Conservation (phyloP, 1,139 yeast species). For the Eremothecium sinecaudum region DNA sequence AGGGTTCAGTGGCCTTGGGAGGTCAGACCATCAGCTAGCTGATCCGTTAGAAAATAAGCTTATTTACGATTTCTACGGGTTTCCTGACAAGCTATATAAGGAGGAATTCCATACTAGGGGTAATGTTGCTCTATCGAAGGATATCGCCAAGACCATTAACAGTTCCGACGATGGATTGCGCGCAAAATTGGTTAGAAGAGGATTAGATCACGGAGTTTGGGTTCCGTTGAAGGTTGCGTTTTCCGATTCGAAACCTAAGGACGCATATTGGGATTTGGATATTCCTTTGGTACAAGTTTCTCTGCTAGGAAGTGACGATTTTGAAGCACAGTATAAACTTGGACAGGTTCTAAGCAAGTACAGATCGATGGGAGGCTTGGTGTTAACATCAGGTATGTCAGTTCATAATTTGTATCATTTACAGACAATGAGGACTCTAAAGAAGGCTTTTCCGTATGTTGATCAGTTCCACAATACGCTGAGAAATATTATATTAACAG, state of each 20-base stretch:
- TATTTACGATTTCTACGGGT: slow-evolving; percentile 66
- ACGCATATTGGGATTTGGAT: slow-evolving; percentile 34
- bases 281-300: slow-evolving; percentile 63
- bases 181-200: slow-evolving; percentile 41
- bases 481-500: slow-evolving; percentile 31
- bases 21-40: neutral
- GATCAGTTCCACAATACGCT: slow-evolving; percentile 42
- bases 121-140: slow-evolving; percentile 37
- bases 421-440: slow-evolving; percentile 17
- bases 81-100: slow-evolving; percentile 53
- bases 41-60: slow-evolving; percentile 28
- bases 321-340: slow-evolving; percentile 41
- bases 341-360: slow-evolving; percentile 48
- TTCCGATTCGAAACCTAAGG: slow-evolving; percentile 33
- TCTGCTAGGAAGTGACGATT: slow-evolving; percentile 38
- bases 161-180: slow-evolving; percentile 35
- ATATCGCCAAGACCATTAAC: slow-evolving; percentile 36
- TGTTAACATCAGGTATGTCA: slow-evolving; percentile 66
- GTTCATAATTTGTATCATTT: slow-evolving; percentile 65
- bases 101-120: slow-evolving; percentile 49
- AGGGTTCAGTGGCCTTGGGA: neutral
- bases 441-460: slow-evolving; percentile 39
- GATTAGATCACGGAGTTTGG: slow-evolving; percentile 79
- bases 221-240: slow-evolving; percentile 70
- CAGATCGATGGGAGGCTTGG: slow-evolving; percentile 42